A percentile compares a stretch with the other conserved stretches of the same genome.
Conservation (phyloP, 352 stramenopile species). For the Phytophthora sp. region DNA sequence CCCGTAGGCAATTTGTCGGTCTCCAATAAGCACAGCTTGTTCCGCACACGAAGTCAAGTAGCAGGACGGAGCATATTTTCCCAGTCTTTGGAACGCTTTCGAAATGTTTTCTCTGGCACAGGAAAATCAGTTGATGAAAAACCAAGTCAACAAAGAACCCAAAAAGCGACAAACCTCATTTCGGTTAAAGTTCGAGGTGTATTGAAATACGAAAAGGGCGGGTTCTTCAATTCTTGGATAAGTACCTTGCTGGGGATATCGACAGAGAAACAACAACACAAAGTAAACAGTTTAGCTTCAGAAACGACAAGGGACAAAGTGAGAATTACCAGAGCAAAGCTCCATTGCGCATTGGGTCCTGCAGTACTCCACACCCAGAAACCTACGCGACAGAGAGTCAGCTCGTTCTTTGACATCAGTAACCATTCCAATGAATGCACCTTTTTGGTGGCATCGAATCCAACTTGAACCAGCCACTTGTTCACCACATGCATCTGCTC, state of each 20-base stretch:
- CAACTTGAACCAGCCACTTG: constrained; percentile 35
- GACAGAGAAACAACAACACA: neutral
- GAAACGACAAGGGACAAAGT: neutral
- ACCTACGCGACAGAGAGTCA: constrained; percentile 14
- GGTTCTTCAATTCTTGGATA: constrained; percentile 2
- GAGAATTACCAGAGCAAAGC: constrained; percentile 42
- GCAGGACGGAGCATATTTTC: constrained; percentile 15
- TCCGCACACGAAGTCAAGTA: constrained; percentile 26
- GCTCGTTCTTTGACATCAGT: neutral
- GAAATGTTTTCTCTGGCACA: constrained; percentile 45
- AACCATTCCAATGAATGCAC: neutral
- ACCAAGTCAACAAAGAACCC: neutral
- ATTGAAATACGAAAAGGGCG: constrained; percentile 29
- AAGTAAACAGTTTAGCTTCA: neutral
- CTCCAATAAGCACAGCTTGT: constrained; percentile 45
- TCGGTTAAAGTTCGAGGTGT: constrained; percentile 28
- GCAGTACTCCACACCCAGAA: constrained; percentile 26
- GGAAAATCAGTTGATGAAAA: neutral
- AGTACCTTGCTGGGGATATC: constrained; percentile 14
- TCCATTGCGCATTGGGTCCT: constrained; percentile 49
- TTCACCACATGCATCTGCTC: constrained; percentile 41
- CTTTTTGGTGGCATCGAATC: constrained; percentile 23
- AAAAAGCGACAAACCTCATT: constrained; percentile 19
- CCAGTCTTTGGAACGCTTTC: constrained; percentile 29
- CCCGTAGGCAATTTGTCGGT: constrained; percentile 53